Evolutionary conservation across 352 stramenopile genomes (phyloP), one percentile per base, ranked within the genome.

Genomic region (Thalassiosira exigua): DNA sequence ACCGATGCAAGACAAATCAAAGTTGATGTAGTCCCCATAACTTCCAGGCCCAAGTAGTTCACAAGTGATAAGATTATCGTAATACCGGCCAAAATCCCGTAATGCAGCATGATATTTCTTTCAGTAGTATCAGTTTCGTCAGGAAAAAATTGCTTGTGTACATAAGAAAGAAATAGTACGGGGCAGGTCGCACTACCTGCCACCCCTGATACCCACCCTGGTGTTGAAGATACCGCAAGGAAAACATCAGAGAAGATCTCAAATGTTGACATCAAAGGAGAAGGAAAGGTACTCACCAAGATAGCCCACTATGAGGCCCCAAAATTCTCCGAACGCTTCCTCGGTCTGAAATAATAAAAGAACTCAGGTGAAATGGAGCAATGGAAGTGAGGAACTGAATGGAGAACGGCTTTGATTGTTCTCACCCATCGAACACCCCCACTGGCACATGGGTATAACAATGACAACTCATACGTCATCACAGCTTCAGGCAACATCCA

Each of bases 121-220:
- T 67, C 58, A 17, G 14, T 22, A 9, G 36, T 21, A 14, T 69
- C 33, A 24, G 54, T 54, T 62, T 76, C 41, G 36, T 44, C 7
- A 42, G 65, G 24, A 44, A 69, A 75, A 39, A 74, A 79, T 42
- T 85, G 68, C 7, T 46, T 72, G 7, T 71, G 33, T 0, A 88
- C 48, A 46, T 91, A 91, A 26, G 86, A 67, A 4, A 90, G 60
- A 19, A 93, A 72, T 7, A 97, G 84, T 11, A 92, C 89, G 1
- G 93, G 93, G 71, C 95, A 96, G 12, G 97, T 82, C 19, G 93
- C 91, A 50, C 96, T 96, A 79, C 96, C 93, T 33, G 94, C 90
- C 19, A 96, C 93, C 26, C 94, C 94, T 1, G 89, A 95, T 50
- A 97, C 79, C 94, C 94, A 97, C 14, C 36, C 36, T 44, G 36